Conservation (phyloP, 2,329 filamentous ascomycete genomes). For the Colletotrichum siamense region DNA sequence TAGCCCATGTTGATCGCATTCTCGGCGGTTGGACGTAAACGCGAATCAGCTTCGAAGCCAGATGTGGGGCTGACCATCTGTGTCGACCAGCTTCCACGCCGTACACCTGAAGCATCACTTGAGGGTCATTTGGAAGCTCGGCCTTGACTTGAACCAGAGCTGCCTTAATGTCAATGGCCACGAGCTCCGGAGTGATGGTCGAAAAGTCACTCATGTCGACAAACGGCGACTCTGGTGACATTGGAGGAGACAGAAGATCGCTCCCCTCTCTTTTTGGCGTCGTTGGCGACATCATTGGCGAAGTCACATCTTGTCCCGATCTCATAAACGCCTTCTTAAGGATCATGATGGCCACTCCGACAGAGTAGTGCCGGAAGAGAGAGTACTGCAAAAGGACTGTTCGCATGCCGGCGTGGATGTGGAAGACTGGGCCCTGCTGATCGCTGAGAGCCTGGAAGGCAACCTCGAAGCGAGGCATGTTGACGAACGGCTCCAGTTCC, state of each 20-base stretch:
- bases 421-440: conserved; percentile 84
- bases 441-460: conserved; percentile 87
- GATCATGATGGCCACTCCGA: conserved; percentile 81
- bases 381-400: conserved; percentile 88
- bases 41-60: conserved; percentile 79
- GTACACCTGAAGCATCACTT: conserved; percentile 88
- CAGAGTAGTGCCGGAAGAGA: conserved; percentile 88
- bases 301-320: conserved; percentile 45
- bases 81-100: conserved; percentile 83
- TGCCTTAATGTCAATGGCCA: conserved; percentile 83
- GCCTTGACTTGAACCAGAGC: conserved; percentile 87
- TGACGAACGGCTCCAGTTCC: conserved; percentile 85
- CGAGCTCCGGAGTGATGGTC: conserved; percentile 62
- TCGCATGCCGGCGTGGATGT: conserved; percentile 81
- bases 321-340: conserved; percentile 72
- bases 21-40: conserved; percentile 87
- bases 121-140: conserved; percentile 86
- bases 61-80: conserved; percentile 84
- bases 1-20: conserved; percentile 83
- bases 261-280: conserved; percentile 29
- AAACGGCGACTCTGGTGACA: conserved; percentile 36
- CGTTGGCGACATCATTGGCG: conserved; percentile 26
- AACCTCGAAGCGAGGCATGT: conserved; percentile 85
- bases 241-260: conserved; percentile 43
- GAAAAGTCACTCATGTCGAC: conserved; percentile 35